Conservation (phyloP, 768 basidiomycete species). For the Boletus pseudopeckii region DNA sequence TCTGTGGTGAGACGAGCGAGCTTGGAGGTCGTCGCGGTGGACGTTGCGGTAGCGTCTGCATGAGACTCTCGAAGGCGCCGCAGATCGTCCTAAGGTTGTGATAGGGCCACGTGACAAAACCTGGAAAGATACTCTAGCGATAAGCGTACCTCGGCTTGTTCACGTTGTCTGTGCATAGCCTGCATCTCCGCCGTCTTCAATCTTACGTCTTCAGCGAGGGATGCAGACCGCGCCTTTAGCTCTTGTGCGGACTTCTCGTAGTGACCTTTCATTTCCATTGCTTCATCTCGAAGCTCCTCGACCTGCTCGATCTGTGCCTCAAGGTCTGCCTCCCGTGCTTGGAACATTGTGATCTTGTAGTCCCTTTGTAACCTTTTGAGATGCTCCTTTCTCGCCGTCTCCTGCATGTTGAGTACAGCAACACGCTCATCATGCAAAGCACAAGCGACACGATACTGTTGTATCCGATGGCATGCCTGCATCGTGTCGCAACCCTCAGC, state of each 20-base stretch:
- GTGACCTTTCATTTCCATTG: slow-evolving; percentile 12
- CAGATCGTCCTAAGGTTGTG: slow-evolving; percentile 35
- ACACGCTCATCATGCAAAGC: slow-evolving; percentile 53
- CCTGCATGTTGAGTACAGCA: slow-evolving; percentile 52
- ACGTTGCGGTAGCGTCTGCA: slow-evolving; percentile 45
- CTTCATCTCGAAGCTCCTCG: slow-evolving; percentile 44
- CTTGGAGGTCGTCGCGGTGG: slow-evolving; percentile 45
- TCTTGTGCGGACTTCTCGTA: slow-evolving; percentile 29
- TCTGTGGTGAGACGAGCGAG: slow-evolving; percentile 58
- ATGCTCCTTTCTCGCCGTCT: slow-evolving; percentile 53
- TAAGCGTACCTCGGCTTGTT: slow-evolving; percentile 43
- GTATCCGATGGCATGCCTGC: slow-evolving; percentile 60
- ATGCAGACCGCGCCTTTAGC: slow-evolving; percentile 29
- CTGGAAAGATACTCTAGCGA: not conserved
- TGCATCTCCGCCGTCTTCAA: slow-evolving; percentile 39
- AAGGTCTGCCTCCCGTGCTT: slow-evolving; percentile 57
- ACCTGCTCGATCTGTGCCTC: slow-evolving; percentile 50
- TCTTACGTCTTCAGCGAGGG: slow-evolving; percentile 38
- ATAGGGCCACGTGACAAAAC: not conserved
- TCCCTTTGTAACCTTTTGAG: slow-evolving; percentile 61
- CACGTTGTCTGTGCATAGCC: slow-evolving; percentile 41
- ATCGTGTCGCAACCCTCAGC: slow-evolving; percentile 59
- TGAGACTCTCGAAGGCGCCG: slow-evolving; percentile 46
- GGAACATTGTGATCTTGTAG: slow-evolving; percentile 64
- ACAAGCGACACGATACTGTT: slow-evolving; percentile 54